Base-by-base conservation (phyloP, 148 eudicot genomes). In the Hydrangea macrophylla region DNA sequence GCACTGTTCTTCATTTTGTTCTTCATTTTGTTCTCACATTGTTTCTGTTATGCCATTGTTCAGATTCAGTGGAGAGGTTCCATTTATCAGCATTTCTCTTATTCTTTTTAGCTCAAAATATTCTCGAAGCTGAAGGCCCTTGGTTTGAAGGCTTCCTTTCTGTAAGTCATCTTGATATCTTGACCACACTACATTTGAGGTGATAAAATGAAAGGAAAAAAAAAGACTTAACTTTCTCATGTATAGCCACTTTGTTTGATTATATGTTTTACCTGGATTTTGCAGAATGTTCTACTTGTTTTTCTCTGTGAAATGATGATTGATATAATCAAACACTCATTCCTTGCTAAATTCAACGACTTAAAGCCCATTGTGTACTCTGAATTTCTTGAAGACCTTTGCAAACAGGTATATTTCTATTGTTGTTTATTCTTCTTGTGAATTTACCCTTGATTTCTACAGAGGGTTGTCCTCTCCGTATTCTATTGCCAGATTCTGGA, bases 51-150 rank as follows among this genome's bases (percentile, higher is more conserved):
- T 71, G 33, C 26, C 58, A 42, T 69, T 69, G 65, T 44, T 31
- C 87, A 88, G 94, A 88, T 83, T 86, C 94, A 39, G 80, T 88
- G 9, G 94, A 88, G 82, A 78, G 90, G 76, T 88, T 88, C 82
- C 90, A 88, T 73, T 86, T 88, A 58, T 72, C 88, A 35, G 88
- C 94, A 72, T 88, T 86, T 75, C 70, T 88, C 58, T 72, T 88
- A 70, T 85, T 85, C 73, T 86, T 88, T 70, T 77, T 88, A 71
- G 94, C 90, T 76, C 94, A 88, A 80, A 83, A 88, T 78, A 78
- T 88, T 73, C 78, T 80, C 70, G 94, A 88, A 75, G 94, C 94
- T 23, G 94, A 88, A 71, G 90, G 86, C 62, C 79, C 86, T 72
- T 88, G 94, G 94, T 86, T 88, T 67, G 74, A 78, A 59, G 86